These are phyloP conservation scores for Yamadazyma aaseri DNA, from an alignment of 1,139 yeast genomes.

Conservation along the genomic window DNA sequence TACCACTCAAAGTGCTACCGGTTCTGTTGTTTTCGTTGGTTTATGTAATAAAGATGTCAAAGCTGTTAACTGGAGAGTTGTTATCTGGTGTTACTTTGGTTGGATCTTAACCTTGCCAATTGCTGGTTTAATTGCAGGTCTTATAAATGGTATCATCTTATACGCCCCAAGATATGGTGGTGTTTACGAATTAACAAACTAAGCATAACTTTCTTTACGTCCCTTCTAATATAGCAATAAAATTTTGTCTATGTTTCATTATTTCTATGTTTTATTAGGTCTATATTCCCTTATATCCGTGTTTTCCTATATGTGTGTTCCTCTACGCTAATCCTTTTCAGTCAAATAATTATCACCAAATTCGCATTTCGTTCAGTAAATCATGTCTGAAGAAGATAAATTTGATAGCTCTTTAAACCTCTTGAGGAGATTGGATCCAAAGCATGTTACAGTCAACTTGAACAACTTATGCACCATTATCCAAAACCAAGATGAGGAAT, in stretches of 20 bases:
- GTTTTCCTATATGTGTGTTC: background rate
- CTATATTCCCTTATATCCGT: background rate
- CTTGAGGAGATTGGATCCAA: slow-evolving; percentile 83
- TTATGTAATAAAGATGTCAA: slow-evolving; percentile 62
- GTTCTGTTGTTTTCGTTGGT: slow-evolving; percentile 77
- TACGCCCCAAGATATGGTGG: slow-evolving; percentile 62
- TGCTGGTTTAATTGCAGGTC: slow-evolving; percentile 73
- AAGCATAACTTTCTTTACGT: slow-evolving; percentile 1
- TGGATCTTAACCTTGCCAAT: slow-evolving; percentile 74
- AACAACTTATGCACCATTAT: slow-evolving; percentile 68
- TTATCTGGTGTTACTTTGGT: slow-evolving; percentile 66
- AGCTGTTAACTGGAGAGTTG: slow-evolving; percentile 80
- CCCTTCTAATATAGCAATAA: background rate
- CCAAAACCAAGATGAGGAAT: slow-evolving; percentile 41
- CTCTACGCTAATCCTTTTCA: background rate
- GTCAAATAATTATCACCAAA: background rate
- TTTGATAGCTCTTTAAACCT: slow-evolving; percentile 88
- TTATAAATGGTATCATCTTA: slow-evolving; percentile 61
- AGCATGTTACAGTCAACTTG: slow-evolving; percentile 60
- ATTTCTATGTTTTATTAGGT: too few relatives aligned
- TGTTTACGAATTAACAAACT: slow-evolving; percentile 19
- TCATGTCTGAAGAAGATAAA: slow-evolving; percentile 50
- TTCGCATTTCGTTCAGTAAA: background rate
- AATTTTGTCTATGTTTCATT: background rate
- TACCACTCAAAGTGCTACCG: slow-evolving; percentile 79